Evolutionary conservation across 768 basidiomycete genomes (phyloP), one percentile per base, ranked within the genome.

Genomic region (Suillus fuscotomentosus): DNA sequence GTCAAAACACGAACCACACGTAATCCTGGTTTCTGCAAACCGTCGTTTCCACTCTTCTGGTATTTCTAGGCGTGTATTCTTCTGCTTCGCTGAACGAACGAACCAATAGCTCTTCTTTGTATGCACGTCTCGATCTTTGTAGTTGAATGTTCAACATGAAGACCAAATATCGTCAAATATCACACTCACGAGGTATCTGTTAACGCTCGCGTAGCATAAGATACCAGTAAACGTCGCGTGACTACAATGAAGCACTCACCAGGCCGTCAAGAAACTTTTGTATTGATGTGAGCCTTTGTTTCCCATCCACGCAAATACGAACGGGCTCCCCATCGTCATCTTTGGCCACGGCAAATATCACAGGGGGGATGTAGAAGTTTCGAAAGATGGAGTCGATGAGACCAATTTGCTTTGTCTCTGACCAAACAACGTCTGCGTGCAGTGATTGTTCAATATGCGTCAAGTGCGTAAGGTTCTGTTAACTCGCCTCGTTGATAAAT

Each of bases 341-440:
- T 17, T 72, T 71, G 54, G 73, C 70, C 2, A 82, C 76, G 0
- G 80, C 78, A 55, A 85, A 85, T 50, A 86, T 80, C 50, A 85
- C 73, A 0, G 82, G 84, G 0, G 84, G 83, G 6, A 85, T 76
- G 67, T 84, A 83, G 77, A 76, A 80, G 78, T 91, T 84, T 62
- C 81, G 77, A 53, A 81, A 83, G 20, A 84, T 76, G 0, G 83
- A 85, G 67, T 85, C 82, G 9, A 86, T 75, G 54, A 86, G 76
- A 51, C 77, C 78, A 66, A 80, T 80, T 68, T 92, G 89, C 69
- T 92, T 92, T 53, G 73, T 72, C 61, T 84, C 83, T 0, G 88
- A 81, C 92, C 92, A 94, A 3, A 94, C 92, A 22, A 94, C 80
- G 63, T 90, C 92, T 93, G 51, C 20, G 60, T 9, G 24, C 34